phyloP scores from a whole-genome alignment of 139 green algal genomes.

The Penium margaritaceum region DNA sequence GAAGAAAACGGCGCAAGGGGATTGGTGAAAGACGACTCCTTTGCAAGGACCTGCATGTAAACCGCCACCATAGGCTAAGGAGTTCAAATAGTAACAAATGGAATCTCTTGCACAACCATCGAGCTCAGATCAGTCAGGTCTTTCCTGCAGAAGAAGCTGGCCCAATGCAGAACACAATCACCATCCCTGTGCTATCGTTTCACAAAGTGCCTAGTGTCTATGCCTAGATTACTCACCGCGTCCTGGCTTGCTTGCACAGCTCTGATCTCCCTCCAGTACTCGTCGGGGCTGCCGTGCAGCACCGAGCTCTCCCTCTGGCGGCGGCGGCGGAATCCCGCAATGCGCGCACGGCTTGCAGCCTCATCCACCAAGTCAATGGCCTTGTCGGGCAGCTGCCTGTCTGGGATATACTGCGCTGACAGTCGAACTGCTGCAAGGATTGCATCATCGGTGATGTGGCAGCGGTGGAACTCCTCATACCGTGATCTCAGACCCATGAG shows the following conservation, averaged over 20 bases:
- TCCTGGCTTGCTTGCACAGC: not conserved
- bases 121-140: not conserved
- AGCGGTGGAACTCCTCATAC: conserved; percentile 83
- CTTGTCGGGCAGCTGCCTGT: conserved; percentile 88
- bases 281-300: conserved; percentile 52
- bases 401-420: conserved; percentile 63
- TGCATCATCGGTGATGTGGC: conserved; percentile 57
- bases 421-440: conserved; percentile 55
- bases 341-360: conserved; percentile 75
- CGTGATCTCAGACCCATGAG: conserved; percentile 62
- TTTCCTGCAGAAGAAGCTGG: not conserved
- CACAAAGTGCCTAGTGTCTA: too few species aligned
- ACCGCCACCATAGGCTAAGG: not conserved
- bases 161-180: not conserved
- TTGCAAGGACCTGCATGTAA: not conserved
- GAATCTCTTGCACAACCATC: not conserved
- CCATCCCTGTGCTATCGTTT: too few species aligned
- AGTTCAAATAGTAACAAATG: not conserved
- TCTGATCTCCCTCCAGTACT: conserved; percentile 33
- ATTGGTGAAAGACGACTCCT: not conserved
- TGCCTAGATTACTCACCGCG: not conserved
- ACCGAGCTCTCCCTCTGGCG: conserved; percentile 53
- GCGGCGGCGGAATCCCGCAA: conserved; percentile 60
- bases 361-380: conserved; percentile 97
- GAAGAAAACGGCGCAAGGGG: not conserved